Evolutionary conservation across 345 rosid species (phyloP).

Genomic region (Salix suchowensis): DNA sequence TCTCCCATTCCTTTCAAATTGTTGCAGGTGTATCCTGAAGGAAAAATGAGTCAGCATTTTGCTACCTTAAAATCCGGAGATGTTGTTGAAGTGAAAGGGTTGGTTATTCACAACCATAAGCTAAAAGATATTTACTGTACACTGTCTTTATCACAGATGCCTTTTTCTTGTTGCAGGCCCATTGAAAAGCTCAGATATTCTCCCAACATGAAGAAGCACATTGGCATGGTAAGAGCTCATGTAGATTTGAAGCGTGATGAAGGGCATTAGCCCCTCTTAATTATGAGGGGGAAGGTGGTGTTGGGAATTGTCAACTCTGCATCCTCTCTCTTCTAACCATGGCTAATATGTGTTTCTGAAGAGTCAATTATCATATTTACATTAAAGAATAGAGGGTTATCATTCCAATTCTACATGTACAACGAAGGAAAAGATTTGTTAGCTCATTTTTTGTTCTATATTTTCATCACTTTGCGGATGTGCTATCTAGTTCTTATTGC

Average conservation of each 20-base stretch:
- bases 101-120: conserved; percentile 4
- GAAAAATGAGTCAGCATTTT: conserved; percentile 98
- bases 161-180: conserved; percentile 60
- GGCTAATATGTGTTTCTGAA: not conserved
- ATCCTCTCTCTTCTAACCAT: not conserved
- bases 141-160: not conserved
- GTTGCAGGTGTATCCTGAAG: conserved; percentile 86
- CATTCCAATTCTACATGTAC: not conserved
- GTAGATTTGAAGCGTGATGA: conserved; percentile 5
- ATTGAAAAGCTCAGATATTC: conserved; percentile 81
- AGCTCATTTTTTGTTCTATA: not conserved
- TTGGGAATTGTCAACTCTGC: too few relatives aligned
- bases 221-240: conserved; percentile 78
- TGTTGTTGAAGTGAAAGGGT: conserved; percentile 92
- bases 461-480: not conserved
- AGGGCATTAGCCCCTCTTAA: not conserved
- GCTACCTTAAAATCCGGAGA: conserved; percentile 92
- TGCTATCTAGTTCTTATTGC: not conserved
- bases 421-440: not conserved
- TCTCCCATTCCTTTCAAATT: not conserved
- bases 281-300: too few relatives aligned
- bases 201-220: conserved; percentile 91
- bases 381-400: not conserved
- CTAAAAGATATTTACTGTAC: not conserved
- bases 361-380: not conserved